Evolutionary conservation across 495 filamentous ascomycete genomes (phyloP).

Genomic region (Amorphotheca resinae): DNA sequence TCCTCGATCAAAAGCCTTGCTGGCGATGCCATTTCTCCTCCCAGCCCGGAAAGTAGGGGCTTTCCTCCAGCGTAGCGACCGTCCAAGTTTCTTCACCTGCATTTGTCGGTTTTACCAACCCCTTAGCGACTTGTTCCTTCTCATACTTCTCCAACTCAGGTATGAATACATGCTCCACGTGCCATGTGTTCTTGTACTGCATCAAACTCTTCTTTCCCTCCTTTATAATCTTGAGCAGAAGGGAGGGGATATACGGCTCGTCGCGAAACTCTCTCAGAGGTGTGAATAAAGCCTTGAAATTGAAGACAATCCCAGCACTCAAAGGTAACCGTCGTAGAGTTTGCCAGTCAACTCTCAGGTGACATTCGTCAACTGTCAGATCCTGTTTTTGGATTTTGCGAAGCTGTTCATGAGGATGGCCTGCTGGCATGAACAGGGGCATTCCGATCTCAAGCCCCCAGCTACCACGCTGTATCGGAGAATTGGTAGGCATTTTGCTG

Average conservation of each 20-base stretch:
- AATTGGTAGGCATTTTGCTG: constrained; percentile 58
- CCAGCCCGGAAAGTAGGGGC: constrained; percentile 75
- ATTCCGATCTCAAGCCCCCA: constrained; percentile 74
- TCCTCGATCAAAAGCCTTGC: constrained; percentile 62
- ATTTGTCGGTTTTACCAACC: constrained; percentile 38
- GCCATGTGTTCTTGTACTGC: constrained; percentile 79
- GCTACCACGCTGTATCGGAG: constrained; percentile 75
- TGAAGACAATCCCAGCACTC: constrained; percentile 67
- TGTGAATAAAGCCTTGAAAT: constrained; percentile 86
- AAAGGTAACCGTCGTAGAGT: constrained; percentile 74
- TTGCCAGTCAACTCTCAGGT: constrained; percentile 87
- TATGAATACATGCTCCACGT: constrained; percentile 64
- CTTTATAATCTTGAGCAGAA: constrained; percentile 54
- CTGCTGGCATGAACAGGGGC: constrained; percentile 68
- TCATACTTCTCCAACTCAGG: constrained; percentile 56
- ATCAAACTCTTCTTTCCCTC: constrained; percentile 66
- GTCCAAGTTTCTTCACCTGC: constrained; percentile 44
- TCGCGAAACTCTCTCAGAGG: constrained; percentile 58
- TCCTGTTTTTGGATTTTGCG: constrained; percentile 43
- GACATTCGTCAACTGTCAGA: constrained; percentile 45
- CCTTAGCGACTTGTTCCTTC: constrained; percentile 55
- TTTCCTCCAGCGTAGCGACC: constrained; percentile 64
- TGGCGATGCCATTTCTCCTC: constrained; percentile 68
- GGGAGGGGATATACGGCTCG: constrained; percentile 60
- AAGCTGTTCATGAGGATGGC: constrained; percentile 51